Evolutionary conservation across 257 asterid species (phyloP), one percentile per base, ranked within the genome.

Genomic region (Solanum tacnaense): DNA sequence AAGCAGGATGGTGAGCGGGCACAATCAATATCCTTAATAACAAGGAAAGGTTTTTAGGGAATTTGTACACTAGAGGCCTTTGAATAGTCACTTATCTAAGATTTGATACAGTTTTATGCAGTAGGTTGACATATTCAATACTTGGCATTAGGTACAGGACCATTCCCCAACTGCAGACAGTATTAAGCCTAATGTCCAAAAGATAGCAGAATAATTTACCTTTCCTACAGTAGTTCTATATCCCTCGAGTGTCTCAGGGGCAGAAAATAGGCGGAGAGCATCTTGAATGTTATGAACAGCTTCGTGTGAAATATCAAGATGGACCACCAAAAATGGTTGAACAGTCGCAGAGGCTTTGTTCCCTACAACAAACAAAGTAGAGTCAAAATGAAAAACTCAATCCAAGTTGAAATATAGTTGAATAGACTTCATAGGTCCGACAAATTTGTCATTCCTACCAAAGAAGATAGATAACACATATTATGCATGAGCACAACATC

Each of bases 251-350:
- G 94, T 93, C 91, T 96, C 99, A 7, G 98, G 94, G 62, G 97
- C 95, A 62, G 98, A 94, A 90, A 92, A 94, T 71, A 93, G 90
- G 85, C 74, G 94, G 84, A 96, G 95, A 88, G 98, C 98, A 75
- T 95, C 98, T 91, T 94, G 98, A 83, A 96, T 89, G 29, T 94
- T 94, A 83, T 70, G 93, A 91, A 94, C 95, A 87, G 90, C 89
- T 86, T 93, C 98, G 73, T 91, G 94, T 49, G 96, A 92, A 87
- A 96, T 96, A 88, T 96, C 98, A 27, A 96, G 96, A 93, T 96
- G 98, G 89, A 96, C 98, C 89, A 96, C 84, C 86, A 93, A 91
- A 90, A 94, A 95, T 75, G 99, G 99, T 88, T 96, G 94, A 82
- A 94, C 93, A 35, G 98, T 96, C 82, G 97, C 98, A 62, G 99